Base-by-base conservation (phyloP, 2,329 filamentous ascomycete species). In the Nigrospora sphaerica region DNA sequence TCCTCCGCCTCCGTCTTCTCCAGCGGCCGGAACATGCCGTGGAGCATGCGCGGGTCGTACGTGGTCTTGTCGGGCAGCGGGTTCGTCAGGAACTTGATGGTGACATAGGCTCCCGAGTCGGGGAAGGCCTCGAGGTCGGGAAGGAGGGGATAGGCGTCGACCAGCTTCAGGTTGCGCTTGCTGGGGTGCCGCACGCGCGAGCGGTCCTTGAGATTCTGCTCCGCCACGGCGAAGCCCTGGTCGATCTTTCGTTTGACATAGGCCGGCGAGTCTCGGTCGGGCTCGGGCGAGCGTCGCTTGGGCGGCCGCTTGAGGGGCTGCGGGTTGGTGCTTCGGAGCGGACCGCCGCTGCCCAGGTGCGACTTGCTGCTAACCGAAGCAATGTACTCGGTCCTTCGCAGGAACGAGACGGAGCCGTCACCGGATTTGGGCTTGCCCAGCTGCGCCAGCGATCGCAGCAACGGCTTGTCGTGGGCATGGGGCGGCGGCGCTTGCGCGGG, bases 371-470 rank as follows among this genome's bases (percentile, higher is more conserved):
- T 71, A 18, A 71, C 69, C 4, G 78, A 80, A 12, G 87, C 88
- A 60, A 95, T 96, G 70, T 97, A 97, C 66, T 98, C 93, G 46
- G 93, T 97, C 59, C 92, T 83, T 48, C 93, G 88, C 55, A 98
- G 78, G 77, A 98, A 98, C 52, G 89, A 95, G 45, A 95, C 89
- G 52, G 85, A 84, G 16, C 85, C 76, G 52, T 88, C 86, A 51
- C 81, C 80, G 37, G 82, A 78, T 56, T 88, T 87, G 39, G 85
- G 84, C 66, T 95, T 95, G 57, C 89, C 90, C 18, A 98, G 78
- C 42, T 88, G 83, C 33, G 89, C 82, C 33, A 95, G 80, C 6
- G 89, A 86, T 61, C 89, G 81, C 50, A 98, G 80, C 44, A 98
- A 83, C 12, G 82, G 78, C 52, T 88, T 82, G 70, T 98, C 93